phyloP scores from a whole-genome alignment of 306 rosid genomes.

The Trifolium repens region DNA sequence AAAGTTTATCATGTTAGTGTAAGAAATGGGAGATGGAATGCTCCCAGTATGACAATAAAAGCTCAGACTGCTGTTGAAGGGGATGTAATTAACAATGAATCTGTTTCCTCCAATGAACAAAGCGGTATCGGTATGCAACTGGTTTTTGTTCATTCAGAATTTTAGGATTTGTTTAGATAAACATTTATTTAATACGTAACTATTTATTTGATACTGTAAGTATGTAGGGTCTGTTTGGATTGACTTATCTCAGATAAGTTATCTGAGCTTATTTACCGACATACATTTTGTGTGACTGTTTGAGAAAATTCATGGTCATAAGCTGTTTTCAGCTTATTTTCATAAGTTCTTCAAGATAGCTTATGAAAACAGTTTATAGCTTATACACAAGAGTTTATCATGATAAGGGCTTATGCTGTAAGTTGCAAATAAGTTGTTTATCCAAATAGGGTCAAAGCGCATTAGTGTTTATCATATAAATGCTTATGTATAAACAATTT shows the following conservation, averaged over 20 bases:
- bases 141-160: slow-evolving; percentile 5
- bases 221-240: not conserved
- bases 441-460: not conserved
- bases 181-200: not conserved
- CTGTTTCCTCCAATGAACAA: slow-evolving; percentile 43
- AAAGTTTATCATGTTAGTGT: slow-evolving; percentile 37
- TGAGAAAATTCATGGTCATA: too few relatives aligned
- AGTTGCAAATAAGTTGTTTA: too few relatives aligned
- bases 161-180: not conserved
- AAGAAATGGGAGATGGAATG: slow-evolving; percentile 47
- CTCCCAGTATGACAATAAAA: slow-evolving; percentile 43
- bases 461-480: not conserved
- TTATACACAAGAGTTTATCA: too few relatives aligned
- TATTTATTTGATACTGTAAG: not conserved
- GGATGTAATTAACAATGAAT: slow-evolving; percentile 58
- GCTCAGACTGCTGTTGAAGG: slow-evolving; percentile 62
- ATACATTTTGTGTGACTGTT: too few relatives aligned
- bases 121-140: slow-evolving; percentile 42
- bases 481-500: too few relatives aligned
- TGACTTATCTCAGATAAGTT: too few relatives aligned
- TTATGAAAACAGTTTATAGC: too few relatives aligned
- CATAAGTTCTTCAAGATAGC: too few relatives aligned
- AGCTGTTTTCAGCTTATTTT: too few relatives aligned
- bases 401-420: too few relatives aligned
- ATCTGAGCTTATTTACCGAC: too few relatives aligned